Base-by-base conservation (phyloP, 345 rosid genomes). In the Leavenworthia alabamica region DNA sequence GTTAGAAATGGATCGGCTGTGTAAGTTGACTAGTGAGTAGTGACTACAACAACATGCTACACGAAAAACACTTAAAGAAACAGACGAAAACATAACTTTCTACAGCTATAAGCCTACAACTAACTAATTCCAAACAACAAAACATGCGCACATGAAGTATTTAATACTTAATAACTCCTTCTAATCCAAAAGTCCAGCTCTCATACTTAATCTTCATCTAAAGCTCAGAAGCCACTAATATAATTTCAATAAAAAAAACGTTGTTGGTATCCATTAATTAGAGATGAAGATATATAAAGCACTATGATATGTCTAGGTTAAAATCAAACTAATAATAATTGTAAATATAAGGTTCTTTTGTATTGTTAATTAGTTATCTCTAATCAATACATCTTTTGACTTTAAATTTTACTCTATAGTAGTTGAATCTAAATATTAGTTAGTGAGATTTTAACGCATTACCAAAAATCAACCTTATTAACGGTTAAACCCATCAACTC, bases 371-470 rank as follows among this genome's bases (percentile, higher is more conserved):
- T 59, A 50, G 66, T 59, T 49, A 68, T 42, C 36, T 31, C 28
- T 50, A 60, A 68, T 68, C 29, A 59, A 33, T 23, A 11, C 60
- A 68, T 50, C 60, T 60, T 65, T 68, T 68, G 73, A 68, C 66
- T 60, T 41, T 50, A 13, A 15, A 11, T 4, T 66, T 24, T 17
- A 14, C 24, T 66, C 4, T 46, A 32, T 48, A 66, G 2, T 36
- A 12, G 36, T 59, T 68, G 22, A 68, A 59, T 29, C 45, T 43
- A 56, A 36, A 17, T n/a, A n/a, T 56, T 32, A 60, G 11, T 56
- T 35, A 29, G 8, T 24, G 47, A 46, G 39, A 45, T 10, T 57
- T 41, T 20, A 68, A 28, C 46, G 54, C 66, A 16, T 41, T 42
- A 59, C 60, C 48, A 59, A 49, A 37, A 59, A 49, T 15, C 39